Base-by-base conservation (phyloP, 192 early-diverging fungal species). In the Haplosporangium gracile region DNA sequence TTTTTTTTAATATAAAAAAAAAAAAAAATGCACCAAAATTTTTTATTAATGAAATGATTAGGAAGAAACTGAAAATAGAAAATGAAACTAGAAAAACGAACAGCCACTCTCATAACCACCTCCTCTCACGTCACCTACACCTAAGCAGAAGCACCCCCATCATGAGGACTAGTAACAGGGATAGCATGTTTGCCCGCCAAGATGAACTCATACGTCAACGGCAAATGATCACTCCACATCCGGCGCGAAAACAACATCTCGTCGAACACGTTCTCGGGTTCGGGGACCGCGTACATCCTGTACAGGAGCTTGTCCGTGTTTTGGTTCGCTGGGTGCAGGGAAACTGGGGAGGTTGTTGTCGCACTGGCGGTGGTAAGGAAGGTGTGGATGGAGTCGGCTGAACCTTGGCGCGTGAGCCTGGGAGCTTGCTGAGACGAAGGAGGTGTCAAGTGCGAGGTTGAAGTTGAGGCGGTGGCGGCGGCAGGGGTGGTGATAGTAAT, bases 171-270 rank as follows among this genome's bases (percentile, higher is more conserved):
- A 15, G 84, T 81, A 6, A 86, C 79, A 47, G 84, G 72, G 65
- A 86, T 86, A 49, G 84, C 84, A 77, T 86, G 84, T 34, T 86
- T 86, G 49, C 84, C 84, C 43, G 84, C 84, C 63, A 86, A 45
- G 42, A 86, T 86, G 65, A 78, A 86, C 76, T 86, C 84, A 68
- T 86, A 86, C 4, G 84, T 86, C 71, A 86, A 51, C n/a, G 84
- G 84, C 75, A 86, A 69, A 65, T 86, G 84, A 32, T 86, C 84
- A 18, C 75, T 78, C 84, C 84, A 86, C 84, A 86, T 86, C 1
- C 84, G 47, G 5, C 84, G 70, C 18, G 84, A 86, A 34, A 86
- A 86, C 72, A 86, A 47, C 84, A 86, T 86, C 78, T 86, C 84
- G 53, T 86, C 84, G 81, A 86, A 86, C 11, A 86, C 84, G 57